Percentiles rank a stretch among this genome's conserved stretches.
Evolutionary conservation across 345 rosid genomes (phyloP).

Genomic region (Anastatica hierochuntica): DNA sequence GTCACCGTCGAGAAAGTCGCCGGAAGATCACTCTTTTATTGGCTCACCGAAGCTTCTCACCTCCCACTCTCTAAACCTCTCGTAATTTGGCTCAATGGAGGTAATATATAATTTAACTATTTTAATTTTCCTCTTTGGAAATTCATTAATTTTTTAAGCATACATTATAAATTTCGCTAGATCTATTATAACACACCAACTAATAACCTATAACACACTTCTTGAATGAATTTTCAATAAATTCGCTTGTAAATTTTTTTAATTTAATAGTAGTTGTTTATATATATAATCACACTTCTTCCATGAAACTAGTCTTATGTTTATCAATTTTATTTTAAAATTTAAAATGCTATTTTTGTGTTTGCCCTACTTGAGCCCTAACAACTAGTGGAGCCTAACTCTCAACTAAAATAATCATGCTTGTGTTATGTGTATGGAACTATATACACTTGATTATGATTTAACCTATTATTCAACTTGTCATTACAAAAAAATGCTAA

Average conservation of each 20-base stretch:
- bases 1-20: constrained; percentile 53
- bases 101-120: constrained; percentile 17
- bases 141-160: neutral
- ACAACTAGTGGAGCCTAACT: constrained; percentile 25
- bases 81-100: constrained; percentile 97
- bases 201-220: neutral
- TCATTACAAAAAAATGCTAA: no score
- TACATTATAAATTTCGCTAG: neutral
- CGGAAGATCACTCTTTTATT: constrained; percentile 89
- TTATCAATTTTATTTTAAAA: neutral
- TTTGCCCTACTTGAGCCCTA: constrained; percentile 38
- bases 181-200: neutral
- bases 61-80: constrained; percentile 57
- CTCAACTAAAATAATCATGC: neutral
- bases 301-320: neutral
- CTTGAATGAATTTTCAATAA: neutral
- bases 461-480: neutral
- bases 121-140: no score
- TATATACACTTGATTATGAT: neutral
- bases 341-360: neutral
- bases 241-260: neutral
- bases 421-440: neutral
- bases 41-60: constrained; percentile 75
- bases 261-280: neutral
- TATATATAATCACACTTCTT: neutral